phyloP scores from a whole-genome alignment of 2,329 filamentous ascomycete species.

The Diaporthe vaccinii region DNA sequence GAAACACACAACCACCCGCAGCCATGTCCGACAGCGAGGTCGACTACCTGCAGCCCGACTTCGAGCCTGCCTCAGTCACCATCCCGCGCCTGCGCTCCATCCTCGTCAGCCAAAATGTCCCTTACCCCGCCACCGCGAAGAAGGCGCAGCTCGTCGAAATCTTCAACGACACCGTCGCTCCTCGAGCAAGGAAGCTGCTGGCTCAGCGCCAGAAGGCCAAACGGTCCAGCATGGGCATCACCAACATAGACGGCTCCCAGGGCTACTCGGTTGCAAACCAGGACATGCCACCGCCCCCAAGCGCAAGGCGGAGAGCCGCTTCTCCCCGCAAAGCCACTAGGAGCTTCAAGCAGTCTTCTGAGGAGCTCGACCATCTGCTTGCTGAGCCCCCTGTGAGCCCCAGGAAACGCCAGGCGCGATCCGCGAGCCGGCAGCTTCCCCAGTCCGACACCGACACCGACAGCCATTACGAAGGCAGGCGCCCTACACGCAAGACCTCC shows the following conservation, averaged over 20 bases:
- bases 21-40: slow-evolving; percentile 76
- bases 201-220: slow-evolving; percentile 82
- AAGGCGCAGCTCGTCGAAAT: slow-evolving; percentile 89
- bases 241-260: slow-evolving; percentile 75
- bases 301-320: slow-evolving; percentile 63
- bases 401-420: slow-evolving; percentile 67
- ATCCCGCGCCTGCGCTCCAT: slow-evolving; percentile 92
- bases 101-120: slow-evolving; percentile 87
- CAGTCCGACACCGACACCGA: slow-evolving; percentile 66
- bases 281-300: slow-evolving; percentile 65
- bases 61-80: slow-evolving; percentile 86
- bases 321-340: slow-evolving; percentile 69
- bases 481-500: slow-evolving; percentile 37
- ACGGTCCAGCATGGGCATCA: slow-evolving; percentile 88
- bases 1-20: slow-evolving; percentile 5
- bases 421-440: slow-evolving; percentile 67
- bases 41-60: slow-evolving; percentile 88
- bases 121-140: slow-evolving; percentile 90
- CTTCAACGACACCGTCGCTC: slow-evolving; percentile 82
- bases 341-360: slow-evolving; percentile 62
- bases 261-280: slow-evolving; percentile 72
- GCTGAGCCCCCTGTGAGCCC: slow-evolving; percentile 59
- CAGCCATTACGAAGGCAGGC: slow-evolving; percentile 44
- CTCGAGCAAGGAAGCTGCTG: slow-evolving; percentile 83
- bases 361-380: slow-evolving; percentile 60